Base-by-base conservation (phyloP, 345 rosid species). In the Raphanus sativus region DNA sequence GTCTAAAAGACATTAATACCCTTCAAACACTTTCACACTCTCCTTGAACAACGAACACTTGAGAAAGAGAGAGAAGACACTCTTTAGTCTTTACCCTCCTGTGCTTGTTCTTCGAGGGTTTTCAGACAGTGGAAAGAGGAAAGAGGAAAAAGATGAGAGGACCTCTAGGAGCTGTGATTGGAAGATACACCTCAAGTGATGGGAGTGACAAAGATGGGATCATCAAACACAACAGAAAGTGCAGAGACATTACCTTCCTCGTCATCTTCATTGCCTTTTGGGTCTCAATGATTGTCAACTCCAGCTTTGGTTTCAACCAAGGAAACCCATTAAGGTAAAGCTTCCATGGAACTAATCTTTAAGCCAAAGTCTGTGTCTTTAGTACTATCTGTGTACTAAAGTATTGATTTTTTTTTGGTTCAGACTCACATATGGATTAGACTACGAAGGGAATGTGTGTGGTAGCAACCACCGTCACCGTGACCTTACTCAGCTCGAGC, bases 241-340 rank as follows among this genome's bases (percentile, higher is more conserved):
- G 98, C 71, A 84, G 96, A 84, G 99, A 95, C 84, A 79, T 91
- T 79, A 87, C 86, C 4, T 89, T 92, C 83, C 97, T 92, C 29
- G 80, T 92, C 64, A 69, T 95, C 72, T 95, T 92, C 74, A 85
- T 91, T 32, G 90, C 94, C 24, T 95, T 92, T 81, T 95, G 99
- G 99, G 84, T 95, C 78, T 92, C 98, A n/a, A 91, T 95, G 99
- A 87, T 92, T 85, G 99, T 92, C 26, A 92, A 95, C 83, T 95
- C 98, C 42, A 95, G 99, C 90, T 95, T 95, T 81, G 99, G 98
- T 50, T 95, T 95, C 80, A 89, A 92, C 87, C 80, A 85, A 84
- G 98, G 99, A 64, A 90, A 91, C 87, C 98, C 98, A 1, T 76
- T 83, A 68, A 88, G 98, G 98, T 87, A 76, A 16, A 71, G 71